Conservation (phyloP, 768 basidiomycete genomes). For the Sistotremastrum suecicum region DNA sequence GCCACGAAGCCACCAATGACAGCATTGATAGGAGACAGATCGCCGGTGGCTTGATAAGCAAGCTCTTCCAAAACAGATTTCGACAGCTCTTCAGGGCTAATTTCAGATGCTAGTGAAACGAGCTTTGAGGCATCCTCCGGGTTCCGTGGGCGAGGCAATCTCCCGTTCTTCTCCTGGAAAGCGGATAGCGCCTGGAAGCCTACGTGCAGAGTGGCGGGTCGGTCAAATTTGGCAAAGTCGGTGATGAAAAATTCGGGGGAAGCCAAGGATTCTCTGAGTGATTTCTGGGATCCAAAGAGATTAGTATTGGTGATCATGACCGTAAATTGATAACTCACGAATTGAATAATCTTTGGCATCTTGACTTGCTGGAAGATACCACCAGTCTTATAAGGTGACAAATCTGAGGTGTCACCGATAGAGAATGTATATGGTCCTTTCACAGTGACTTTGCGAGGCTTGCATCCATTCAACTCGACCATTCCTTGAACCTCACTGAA, state of each 20-base stretch:
- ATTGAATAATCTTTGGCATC: slow-evolving; percentile 93
- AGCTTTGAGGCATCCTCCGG: slow-evolving; percentile 60
- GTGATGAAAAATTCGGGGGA: slow-evolving; percentile 83
- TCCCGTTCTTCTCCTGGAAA: slow-evolving; percentile 48
- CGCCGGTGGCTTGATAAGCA: slow-evolving; percentile 83
- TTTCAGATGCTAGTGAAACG: slow-evolving; percentile 63
- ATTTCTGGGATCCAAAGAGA: slow-evolving; percentile 47
- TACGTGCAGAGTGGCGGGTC: slow-evolving; percentile 77
- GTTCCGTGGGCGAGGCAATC: slow-evolving; percentile 74
- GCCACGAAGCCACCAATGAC: slow-evolving; percentile 97
- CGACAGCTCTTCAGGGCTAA: slow-evolving; percentile 66
- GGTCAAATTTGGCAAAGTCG: slow-evolving; percentile 95
- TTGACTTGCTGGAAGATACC: slow-evolving; percentile 98
- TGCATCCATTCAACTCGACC: slow-evolving; percentile 78
- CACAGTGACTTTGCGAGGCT: slow-evolving; percentile 82
- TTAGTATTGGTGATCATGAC: slow-evolving; percentile 1
- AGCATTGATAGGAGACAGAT: slow-evolving; percentile 79
- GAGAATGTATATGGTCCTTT: slow-evolving; percentile 97
- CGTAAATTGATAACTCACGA: slow-evolving; percentile 40
- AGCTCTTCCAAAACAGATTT: slow-evolving; percentile 67
- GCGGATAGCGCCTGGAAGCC: slow-evolving; percentile 89
- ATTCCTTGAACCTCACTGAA: slow-evolving; percentile 95
- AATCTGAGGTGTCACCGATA: slow-evolving; percentile 77
- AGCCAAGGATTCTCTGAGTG: slow-evolving; percentile 71
- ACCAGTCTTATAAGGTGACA: slow-evolving; percentile 69